Evolutionary conservation across 305 asterid genomes (phyloP), one percentile per base, ranked within the genome.

Genomic region (Plantago lanceolata): DNA sequence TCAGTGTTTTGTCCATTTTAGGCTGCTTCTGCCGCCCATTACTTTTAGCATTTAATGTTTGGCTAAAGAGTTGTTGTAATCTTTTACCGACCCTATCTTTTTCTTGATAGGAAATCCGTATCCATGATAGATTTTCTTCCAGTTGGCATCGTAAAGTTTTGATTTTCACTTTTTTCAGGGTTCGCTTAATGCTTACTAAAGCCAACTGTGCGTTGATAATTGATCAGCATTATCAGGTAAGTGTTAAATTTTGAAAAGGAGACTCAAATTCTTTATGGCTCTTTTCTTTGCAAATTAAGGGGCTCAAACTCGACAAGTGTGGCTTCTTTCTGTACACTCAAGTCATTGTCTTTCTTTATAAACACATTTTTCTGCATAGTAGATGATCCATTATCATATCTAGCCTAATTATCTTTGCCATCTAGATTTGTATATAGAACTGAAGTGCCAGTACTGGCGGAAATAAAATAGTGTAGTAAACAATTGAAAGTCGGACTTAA

Each of bases 251-350:
- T 20, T 52, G 29, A 52, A 51, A 19, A 2, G 55, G 29, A 51
- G 57, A 51, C 57, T 17, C 14, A 54, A 14, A 15, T 8, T 26
- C n/a, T 55, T 0, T 16, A n/a, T 29, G 24, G 62, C 33, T 31
- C 62, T n/a, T 13, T 57, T 57, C n/a, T 33, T 9, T 8, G 48
- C 15, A 11, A 57, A n/a, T 2, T 19, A 6, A 16, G 48, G 24
- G 44, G 26, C 62, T 31, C 29, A 28, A 56, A 5, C 61, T 57
- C 17, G 62, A 57, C 48, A 57, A 57, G 48, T 57, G 19, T 29
- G 15, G 11, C 20, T 29, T 33, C 40, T 33, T 57, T 19, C 63
- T 58, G 29, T 50, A 58, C 9, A 21, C 43, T 35, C 12, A 7
- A 35, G 8, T 35, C 13, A 35, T 12, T 0, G 13, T 35, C 11